phyloP scores from a whole-genome alignment of 805 yeast species.

The Metschnikowia cerradonensis region DNA sequence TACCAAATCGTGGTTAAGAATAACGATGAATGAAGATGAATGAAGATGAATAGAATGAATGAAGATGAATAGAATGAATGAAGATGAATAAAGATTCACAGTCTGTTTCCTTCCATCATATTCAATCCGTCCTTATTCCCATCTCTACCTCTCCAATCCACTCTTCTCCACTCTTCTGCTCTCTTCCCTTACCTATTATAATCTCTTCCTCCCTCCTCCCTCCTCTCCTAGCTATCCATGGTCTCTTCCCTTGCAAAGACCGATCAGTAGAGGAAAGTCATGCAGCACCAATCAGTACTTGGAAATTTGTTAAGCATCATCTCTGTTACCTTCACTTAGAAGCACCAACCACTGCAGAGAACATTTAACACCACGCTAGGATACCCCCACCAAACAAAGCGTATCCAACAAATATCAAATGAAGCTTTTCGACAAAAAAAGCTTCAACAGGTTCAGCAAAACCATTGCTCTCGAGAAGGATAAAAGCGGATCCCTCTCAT shows the following conservation, averaged over 20 bases:
- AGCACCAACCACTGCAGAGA: not conserved
- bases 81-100: no score
- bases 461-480: constrained; percentile 34
- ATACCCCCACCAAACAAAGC: not conserved
- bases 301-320: not conserved
- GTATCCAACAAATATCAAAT: constrained; percentile 1
- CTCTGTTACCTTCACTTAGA: not conserved
- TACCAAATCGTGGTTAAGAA: constrained; percentile 81
- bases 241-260: no score
- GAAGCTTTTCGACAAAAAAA: constrained; percentile 11
- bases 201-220: no score
- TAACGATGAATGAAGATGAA: no score
- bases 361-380: not conserved
- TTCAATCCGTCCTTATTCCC: no score
- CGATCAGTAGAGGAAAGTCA: not conserved
- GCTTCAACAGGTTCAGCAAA: no score
- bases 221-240: no score
- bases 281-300: not conserved
- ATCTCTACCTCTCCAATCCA: not conserved
- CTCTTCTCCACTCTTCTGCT: not conserved
- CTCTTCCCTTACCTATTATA: no score
- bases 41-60: no score
- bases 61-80: no score
- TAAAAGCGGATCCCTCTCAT: constrained; percentile 57
- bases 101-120: no score